These are phyloP conservation scores for Helotiales sp. DNA, from an alignment of 2,329 filamentous ascomycete genomes.

Conservation along the genomic window DNA sequence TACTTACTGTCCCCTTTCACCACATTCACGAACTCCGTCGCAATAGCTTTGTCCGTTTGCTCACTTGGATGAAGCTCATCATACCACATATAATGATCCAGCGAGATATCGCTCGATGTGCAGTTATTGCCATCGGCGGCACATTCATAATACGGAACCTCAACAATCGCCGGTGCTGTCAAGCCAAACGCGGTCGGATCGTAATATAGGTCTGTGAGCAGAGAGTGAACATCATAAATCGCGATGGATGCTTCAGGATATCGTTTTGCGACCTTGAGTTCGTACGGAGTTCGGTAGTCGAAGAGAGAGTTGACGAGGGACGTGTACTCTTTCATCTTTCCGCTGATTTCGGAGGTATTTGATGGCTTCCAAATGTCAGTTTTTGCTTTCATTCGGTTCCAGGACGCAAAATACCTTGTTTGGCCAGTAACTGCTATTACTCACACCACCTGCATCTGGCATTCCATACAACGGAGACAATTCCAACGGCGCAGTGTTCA, in stretches of 20 bases:
- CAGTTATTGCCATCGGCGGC: constrained; percentile 37
- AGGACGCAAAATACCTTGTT: constrained; percentile 27
- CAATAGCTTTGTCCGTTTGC: constrained; percentile 59
- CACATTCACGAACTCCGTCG: constrained; percentile 55
- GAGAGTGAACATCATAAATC: constrained; percentile 64
- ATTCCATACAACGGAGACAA: constrained; percentile 65
- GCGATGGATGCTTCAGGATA: constrained; percentile 62
- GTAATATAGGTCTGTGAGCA: constrained; percentile 65
- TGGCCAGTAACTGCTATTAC: constrained; percentile 46
- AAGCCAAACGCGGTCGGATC: constrained; percentile 59
- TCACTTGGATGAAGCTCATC: constrained; percentile 73
- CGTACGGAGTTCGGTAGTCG: constrained; percentile 49
- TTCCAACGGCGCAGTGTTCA: constrained; percentile 69
- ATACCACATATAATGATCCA: constrained; percentile 69
- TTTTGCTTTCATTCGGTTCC: neutral
- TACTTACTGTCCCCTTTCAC: constrained; percentile 44
- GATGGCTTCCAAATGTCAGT: constrained; percentile 42
- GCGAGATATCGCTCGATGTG: constrained; percentile 35
- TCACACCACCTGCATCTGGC: constrained; percentile 43
- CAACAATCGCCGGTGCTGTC: constrained; percentile 62
- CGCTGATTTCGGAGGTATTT: constrained; percentile 47
- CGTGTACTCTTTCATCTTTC: constrained; percentile 52
- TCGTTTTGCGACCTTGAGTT: constrained; percentile 43
- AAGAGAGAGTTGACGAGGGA: constrained; percentile 50
- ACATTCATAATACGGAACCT: constrained; percentile 59